Base-by-base conservation (phyloP, 2,329 filamentous ascomycete genomes). In the Aspergillus pseudoviridinutans region DNA sequence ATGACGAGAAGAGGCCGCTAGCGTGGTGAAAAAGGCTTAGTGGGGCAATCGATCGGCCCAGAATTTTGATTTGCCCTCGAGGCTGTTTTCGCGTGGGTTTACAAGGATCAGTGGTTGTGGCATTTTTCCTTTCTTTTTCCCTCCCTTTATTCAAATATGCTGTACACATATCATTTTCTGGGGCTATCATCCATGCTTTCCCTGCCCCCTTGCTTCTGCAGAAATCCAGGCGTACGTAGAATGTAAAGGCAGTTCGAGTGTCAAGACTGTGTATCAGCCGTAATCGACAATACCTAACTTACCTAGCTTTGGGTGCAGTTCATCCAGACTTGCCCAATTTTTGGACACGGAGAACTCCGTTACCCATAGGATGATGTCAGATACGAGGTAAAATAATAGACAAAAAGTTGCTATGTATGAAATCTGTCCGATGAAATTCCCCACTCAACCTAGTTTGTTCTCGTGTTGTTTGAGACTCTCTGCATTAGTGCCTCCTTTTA, bases 101-200 rank as follows among this genome's bases (percentile, higher is more conserved):
- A 53, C 63, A 64, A 60, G 60, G 63, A 62, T 65, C 51, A 59
- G 59, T 61, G 44, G 25, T 55, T 55, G 27, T 25, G 22, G 9
- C 14, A 3, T 24, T 25, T 24, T 25, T 46, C 24, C 25, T 22
- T 29, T 28, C 8, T 9, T 46, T 24, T 20, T 25, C 10, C 3
- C 3, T 44, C 10, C 7, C 2, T 44, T 10, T 8, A 1, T 20
- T 24, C 20, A 38, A 7, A 17, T 1, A 17, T 38, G 32, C 14
- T 38, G 32, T n/a, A 17, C 32, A 38, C 5, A 17, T 38, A 38
- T 38, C 32, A 38, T 38, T 49, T 56, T 53, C 49, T 56, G 38
- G 35, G 25, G 32, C 47, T 57, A 51, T 38, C 28, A 49, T 27
- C 44, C 25, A 50, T 47, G 20, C 12, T 42, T 47, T 28, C 41